Evolutionary conservation across 371 early-diverging fungal species (phyloP), one percentile per base, ranked within the genome.

Genomic region (Rhizopus stolonifer): DNA sequence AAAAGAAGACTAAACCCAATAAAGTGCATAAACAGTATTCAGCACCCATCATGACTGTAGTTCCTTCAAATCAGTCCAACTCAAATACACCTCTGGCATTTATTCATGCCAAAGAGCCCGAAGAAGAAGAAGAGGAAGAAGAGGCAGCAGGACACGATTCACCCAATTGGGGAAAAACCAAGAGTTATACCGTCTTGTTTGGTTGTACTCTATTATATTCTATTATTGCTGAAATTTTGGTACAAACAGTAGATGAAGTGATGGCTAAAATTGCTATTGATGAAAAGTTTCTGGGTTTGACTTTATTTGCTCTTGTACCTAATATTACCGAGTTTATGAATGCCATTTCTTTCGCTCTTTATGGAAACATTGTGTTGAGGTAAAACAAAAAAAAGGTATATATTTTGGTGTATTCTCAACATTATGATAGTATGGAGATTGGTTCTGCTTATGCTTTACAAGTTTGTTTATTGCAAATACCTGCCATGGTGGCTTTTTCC

Each of bases 261-360:
- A 76, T 89, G 60, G 77, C 79, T 34, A 70, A 72, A 26, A 38
- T 76, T 34, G 81, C 80, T 10, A 70, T 96, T 43, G 85, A 84
- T 62, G 93, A 94, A 56, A 96, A 95, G 72, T 84, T 94, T 50
- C 60, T 97, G 24, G 98, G 98, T 0, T 60, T 95, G 63, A 94
- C 95, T 1, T 61, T 98, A 31, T 95, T 98, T 82, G 94, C 97
- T 6, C 62, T 97, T 43, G 96, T 94, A 2, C 98, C 98, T 15
- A 92, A 88, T 52, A 89, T 95, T 44, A 94, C 98, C 9, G 98
- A 98, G 72, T 95, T 98, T 66, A 89, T 91, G 77, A 97, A 97
- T 65, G 96, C 96, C 21, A 92, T 94, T 59, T 91, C 94, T 3
- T 97, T 97, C 74, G 95, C 96, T 4, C 70, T 92, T 43, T 76